Conservation (phyloP, 371 early-diverging fungal genomes). For the Mucor velutinosus region DNA sequence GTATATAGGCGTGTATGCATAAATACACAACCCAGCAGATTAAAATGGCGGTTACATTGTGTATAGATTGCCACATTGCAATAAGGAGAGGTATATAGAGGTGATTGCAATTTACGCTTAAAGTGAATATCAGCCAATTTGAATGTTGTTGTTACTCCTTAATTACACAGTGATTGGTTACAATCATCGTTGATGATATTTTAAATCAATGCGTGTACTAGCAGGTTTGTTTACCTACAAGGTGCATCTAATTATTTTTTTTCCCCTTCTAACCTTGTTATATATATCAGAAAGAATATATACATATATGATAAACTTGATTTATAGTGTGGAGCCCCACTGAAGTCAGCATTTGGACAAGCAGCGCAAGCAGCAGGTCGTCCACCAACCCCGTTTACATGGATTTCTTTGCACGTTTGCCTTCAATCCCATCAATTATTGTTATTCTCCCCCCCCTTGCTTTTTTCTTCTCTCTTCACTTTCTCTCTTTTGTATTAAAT, state of each 20-base stretch:
- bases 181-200: slow-evolving; percentile 4
- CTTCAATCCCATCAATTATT: neutral
- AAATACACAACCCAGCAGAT: neutral
- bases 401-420: neutral
- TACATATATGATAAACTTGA: neutral
- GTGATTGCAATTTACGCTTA: neutral
- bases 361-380: neutral
- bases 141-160: slow-evolving; percentile 4
- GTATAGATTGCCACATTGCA: neutral
- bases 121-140: slow-evolving; percentile 3
- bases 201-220: slow-evolving; percentile 4
- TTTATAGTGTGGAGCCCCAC: neutral
- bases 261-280: slow-evolving; percentile 1
- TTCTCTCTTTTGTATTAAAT: slow-evolving; percentile 8
- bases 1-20: neutral
- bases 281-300: neutral
- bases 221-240: slow-evolving; percentile 13
- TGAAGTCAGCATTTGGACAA: neutral
- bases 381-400: slow-evolving; percentile 1
- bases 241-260: slow-evolving; percentile 4
- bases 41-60: neutral
- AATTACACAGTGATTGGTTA: slow-evolving; percentile 1
- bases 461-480: slow-evolving; percentile 3
- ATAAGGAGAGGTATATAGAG: neutral
- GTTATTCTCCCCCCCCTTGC: neutral